These are phyloP conservation scores for Trichoderma sp. DNA, from an alignment of 2,329 filamentous ascomycete species.

Conservation along the genomic window DNA sequence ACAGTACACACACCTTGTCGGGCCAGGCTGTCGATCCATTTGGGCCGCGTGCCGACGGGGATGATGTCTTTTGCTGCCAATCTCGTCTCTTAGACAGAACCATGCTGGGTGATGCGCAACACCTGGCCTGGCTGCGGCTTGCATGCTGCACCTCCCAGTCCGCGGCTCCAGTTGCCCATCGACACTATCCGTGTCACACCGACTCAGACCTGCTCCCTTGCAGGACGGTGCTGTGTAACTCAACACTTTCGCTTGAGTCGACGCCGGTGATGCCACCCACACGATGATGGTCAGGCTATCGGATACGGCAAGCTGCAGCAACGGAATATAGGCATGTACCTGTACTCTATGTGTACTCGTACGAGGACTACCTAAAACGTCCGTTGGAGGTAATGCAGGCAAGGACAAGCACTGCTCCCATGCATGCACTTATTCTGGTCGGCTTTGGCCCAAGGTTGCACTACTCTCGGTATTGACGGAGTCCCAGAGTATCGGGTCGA, in stretches of 20 bases:
- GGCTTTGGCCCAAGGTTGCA: not conserved
- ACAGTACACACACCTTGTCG: not conserved
- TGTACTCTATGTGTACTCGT: not conserved
- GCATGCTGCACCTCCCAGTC: not conserved
- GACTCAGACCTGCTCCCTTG: not conserved
- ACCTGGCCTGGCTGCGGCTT: not conserved
- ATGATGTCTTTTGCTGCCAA: not conserved
- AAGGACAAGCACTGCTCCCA: not conserved
- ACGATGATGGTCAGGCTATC: not conserved
- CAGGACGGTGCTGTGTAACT: not conserved
- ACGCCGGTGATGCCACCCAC: constrained; percentile 8
- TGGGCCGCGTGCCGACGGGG: constrained; percentile 3
- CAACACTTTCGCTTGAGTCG: not conserved
- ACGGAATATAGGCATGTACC: not conserved
- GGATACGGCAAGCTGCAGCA: not conserved
- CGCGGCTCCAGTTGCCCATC: not conserved
- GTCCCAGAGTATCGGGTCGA: constrained; percentile 15
- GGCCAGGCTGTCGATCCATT: constrained; percentile 20
- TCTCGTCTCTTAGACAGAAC: not conserved
- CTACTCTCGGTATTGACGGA: not conserved
- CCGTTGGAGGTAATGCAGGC: not conserved
- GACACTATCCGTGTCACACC: constrained; percentile 5
- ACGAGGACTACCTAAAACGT: not conserved
- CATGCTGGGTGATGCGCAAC: constrained; percentile 7
- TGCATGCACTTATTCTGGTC: not conserved